phyloP scores from a whole-genome alignment of 2,329 filamentous ascomycete genomes.

The Ophiostoma ulmi region DNA sequence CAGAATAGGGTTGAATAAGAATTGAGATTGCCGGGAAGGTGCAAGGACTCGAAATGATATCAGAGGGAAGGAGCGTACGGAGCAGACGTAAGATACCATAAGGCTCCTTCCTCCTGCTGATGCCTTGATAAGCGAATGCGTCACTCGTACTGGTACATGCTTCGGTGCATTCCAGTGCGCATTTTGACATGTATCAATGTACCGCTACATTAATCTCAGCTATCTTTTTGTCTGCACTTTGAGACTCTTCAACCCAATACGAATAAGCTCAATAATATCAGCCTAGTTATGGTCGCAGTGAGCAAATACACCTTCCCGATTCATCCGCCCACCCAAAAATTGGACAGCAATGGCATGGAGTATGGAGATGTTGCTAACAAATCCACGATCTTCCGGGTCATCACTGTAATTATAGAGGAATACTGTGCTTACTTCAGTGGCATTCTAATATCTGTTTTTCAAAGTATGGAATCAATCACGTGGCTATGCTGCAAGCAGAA shows the following conservation, averaged over 20 bases:
- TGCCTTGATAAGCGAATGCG: constrained; percentile 2
- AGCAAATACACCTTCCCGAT: constrained; percentile 22
- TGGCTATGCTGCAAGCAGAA: neutral
- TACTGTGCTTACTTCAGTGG: neutral
- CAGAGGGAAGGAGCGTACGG: neutral
- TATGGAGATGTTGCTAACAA: neutral
- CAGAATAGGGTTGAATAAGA: neutral
- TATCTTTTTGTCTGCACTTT: too few species aligned
- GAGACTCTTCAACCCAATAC: constrained; percentile 13
- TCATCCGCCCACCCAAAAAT: constrained; percentile 17
- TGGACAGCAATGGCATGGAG: neutral
- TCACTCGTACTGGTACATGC: neutral
- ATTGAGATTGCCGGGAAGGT: neutral
- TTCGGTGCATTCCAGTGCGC: neutral
- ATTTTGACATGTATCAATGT: neutral
- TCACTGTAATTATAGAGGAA: neutral
- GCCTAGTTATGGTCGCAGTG: neutral
- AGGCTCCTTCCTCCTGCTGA: neutral
- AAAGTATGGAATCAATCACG: neutral
- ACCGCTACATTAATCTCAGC: neutral
- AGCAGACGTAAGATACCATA: too few species aligned
- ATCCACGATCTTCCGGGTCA: neutral
- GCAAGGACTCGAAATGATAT: neutral
- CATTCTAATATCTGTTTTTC: too few species aligned
- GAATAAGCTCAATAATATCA: neutral